Conservation (phyloP, 2,329 filamentous ascomycete genomes). For the Sordariomycetes sp. region DNA sequence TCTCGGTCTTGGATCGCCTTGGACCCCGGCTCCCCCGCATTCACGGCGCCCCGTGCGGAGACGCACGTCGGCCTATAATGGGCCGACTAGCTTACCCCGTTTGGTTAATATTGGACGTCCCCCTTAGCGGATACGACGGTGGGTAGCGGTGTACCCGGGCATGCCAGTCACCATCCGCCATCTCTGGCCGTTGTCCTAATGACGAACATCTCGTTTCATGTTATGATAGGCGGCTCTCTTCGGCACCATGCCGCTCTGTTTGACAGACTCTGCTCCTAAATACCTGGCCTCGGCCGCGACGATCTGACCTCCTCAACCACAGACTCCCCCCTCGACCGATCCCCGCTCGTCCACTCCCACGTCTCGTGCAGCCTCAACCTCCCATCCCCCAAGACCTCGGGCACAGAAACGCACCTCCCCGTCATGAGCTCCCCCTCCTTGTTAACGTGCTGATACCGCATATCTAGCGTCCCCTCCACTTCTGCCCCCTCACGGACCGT, state of each 20-base stretch:
- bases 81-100: background rate
- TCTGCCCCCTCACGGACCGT: conserved; percentile 7
- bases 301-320: conserved; percentile 11
- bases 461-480: conserved; percentile 9
- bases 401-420: conserved; percentile 9
- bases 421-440: conserved; percentile 12
- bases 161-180: too few species aligned
- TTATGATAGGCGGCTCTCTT: too few species aligned
- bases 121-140: too few species aligned
- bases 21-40: background rate
- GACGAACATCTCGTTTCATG: too few species aligned
- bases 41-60: background rate
- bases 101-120: too few species aligned
- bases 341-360: conserved; percentile 14
- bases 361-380: conserved; percentile 13
- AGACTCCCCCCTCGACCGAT: conserved; percentile 10
- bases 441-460: conserved; percentile 15
- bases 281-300: too few species aligned
- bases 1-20: background rate
- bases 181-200: too few species aligned
- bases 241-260: too few species aligned
- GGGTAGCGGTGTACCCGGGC: too few species aligned
- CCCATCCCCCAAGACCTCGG: conserved; percentile 5
- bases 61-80: background rate
- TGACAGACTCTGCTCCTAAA: too few species aligned